Evolutionary conservation across 202 grass and related monocot species (phyloP), one percentile per base, ranked within the genome.

Genomic region (Bolboschoenoplectus hybrid): DNA sequence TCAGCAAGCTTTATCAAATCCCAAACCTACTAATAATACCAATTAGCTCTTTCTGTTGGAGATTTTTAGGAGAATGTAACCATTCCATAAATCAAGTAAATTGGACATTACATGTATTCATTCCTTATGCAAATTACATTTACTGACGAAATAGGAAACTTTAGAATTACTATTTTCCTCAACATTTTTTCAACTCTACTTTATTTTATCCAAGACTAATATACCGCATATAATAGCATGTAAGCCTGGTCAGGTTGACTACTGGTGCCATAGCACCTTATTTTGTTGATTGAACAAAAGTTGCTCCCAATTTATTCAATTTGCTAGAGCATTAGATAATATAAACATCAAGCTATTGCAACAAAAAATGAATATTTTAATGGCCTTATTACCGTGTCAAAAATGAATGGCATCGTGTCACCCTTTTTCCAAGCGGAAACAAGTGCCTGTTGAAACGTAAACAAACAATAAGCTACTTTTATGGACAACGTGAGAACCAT

Each of bases 1-100:
- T 97, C 95, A 82, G 85, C 95, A 62, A 97, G 88, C 66, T 92
- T 97, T 89, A 97, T 93, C 88, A 97, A 88, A 61, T 97, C 95
- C 95, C 95, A 95, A 36, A 92, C 91, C 92, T 93, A 85, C 53
- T 82, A 14, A 89, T 52, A 68, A 50, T 58, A 51, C 35, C 43
- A 65, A 83, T 67, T 69, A 65, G 46, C 56, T 53, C 16, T 55
- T n/a, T 6, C 35, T 26, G 2, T 39, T 57, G 0, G 1, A 78
- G 26, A 35, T 78, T 17, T 57, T 57, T 38, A 0, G 47, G 16
- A 47, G 43, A 49, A 47, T 49, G 43, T 66, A 45, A 44, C 14
- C 8, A 47, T 47, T 35, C 4, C 14, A 78, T 58, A n/a, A 1
- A 57, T 38, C 0, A 56, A 39, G 12, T 57, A 7, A 14, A 2